Evolutionary conservation across 2,329 filamentous ascomycete species (phyloP).

Genomic region (Ascochyta rabiei): DNA sequence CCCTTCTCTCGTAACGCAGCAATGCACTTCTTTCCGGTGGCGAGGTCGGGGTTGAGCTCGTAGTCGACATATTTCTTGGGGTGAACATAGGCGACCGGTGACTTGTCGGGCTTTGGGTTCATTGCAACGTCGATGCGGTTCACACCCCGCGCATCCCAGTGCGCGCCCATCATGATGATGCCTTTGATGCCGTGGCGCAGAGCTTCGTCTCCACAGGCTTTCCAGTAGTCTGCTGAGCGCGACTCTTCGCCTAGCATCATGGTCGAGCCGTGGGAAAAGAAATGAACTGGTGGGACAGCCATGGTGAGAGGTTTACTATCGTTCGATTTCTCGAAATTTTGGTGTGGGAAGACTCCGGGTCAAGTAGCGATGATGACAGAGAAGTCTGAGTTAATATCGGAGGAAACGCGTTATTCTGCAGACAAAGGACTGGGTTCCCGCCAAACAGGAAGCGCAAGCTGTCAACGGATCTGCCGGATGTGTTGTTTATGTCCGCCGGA

Average conservation of each 20-base stretch:
- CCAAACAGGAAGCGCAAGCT: background rate
- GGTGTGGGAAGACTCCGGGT: background rate
- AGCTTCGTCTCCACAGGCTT: conserved; percentile 67
- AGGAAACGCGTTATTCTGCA: too few species aligned
- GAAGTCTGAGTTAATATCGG: too few species aligned
- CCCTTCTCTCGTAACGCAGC: conserved; percentile 58
- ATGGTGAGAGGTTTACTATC: conserved; percentile 16
- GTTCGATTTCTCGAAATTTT: background rate
- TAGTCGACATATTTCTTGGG: conserved; percentile 69
- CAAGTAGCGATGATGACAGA: background rate
- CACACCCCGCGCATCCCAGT: conserved; percentile 66
- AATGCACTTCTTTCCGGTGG: conserved; percentile 58
- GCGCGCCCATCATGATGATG: conserved; percentile 72
- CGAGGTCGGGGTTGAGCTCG: conserved; percentile 65
- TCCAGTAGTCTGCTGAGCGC: conserved; percentile 68
- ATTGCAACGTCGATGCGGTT: conserved; percentile 64
- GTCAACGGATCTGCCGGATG: background rate
- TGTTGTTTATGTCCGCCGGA: background rate
- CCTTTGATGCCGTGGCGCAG: conserved; percentile 65
- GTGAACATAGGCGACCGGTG: conserved; percentile 70
- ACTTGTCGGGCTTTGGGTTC: conserved; percentile 65
- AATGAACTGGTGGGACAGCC: conserved; percentile 62
- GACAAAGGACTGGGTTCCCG: background rate
- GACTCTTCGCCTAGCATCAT: conserved; percentile 74
- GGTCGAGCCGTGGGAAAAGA: conserved; percentile 74